These are phyloP conservation scores for Solanum chaucha DNA, from an alignment of 257 asterid species.

Conservation along the genomic window DNA sequence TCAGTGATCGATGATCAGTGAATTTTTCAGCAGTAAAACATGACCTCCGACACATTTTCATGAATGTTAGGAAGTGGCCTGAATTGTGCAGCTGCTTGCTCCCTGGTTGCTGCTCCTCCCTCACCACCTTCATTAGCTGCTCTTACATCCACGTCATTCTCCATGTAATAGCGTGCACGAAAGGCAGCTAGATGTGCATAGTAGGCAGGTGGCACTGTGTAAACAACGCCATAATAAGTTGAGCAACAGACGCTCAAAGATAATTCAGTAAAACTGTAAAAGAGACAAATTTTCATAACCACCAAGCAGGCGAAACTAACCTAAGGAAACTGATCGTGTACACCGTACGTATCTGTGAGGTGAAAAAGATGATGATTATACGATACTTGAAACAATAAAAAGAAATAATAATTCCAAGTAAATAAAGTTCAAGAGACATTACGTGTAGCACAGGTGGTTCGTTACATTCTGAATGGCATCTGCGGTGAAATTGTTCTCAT, in stretches of 20 bases:
- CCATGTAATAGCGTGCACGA: conserved; percentile 65
- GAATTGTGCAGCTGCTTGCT: conserved; percentile 5
- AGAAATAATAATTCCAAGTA: neutral
- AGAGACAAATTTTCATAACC: neutral
- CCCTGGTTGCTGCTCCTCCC: conserved; percentile 32
- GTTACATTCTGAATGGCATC: conserved; percentile 65
- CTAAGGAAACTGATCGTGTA: conserved; percentile 65
- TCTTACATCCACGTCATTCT: conserved; percentile 35
- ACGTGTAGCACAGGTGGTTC: conserved; percentile 71
- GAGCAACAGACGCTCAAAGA: neutral
- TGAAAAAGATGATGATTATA: neutral
- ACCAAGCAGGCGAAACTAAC: conserved; percentile 17
- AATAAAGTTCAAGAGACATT: neutral
- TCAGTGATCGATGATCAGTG: neutral
- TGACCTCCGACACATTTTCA: conserved; percentile 46
- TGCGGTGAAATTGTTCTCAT: conserved; percentile 62
- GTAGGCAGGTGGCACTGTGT: conserved; percentile 79
- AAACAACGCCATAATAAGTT: conserved; percentile 6
- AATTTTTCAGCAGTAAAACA: conserved; percentile 52
- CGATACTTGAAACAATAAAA: neutral
- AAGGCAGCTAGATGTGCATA: conserved; percentile 78
- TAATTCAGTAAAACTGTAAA: neutral
- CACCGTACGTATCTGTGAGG: conserved; percentile 60
- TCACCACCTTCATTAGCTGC: conserved; percentile 16
- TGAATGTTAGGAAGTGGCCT: conserved; percentile 32